phyloP scores from a whole-genome alignment of 2,329 filamentous ascomycete genomes.

The Chaetothyriales sp. region DNA sequence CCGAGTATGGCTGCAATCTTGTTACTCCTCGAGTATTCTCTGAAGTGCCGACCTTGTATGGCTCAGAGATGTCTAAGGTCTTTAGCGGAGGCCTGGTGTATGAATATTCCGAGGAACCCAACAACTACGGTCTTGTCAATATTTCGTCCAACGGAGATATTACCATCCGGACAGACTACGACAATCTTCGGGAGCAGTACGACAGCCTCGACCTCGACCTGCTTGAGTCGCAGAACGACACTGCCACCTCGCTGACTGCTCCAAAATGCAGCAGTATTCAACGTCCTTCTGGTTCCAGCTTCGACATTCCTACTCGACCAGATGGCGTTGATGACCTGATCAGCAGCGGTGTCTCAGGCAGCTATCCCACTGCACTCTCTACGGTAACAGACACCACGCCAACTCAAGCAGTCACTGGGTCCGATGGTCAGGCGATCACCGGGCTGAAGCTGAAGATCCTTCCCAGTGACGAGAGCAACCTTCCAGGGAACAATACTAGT shows the following conservation, averaged over 20 bases:
- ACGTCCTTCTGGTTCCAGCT: constrained; percentile 61
- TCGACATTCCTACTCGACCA: constrained; percentile 59
- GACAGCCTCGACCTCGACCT: constrained; percentile 56
- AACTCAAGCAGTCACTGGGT: constrained; percentile 42
- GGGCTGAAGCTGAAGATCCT: constrained; percentile 48
- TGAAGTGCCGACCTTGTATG: constrained; percentile 48
- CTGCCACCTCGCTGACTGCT: constrained; percentile 40
- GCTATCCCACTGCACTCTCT: constrained; percentile 51
- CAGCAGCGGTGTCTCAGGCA: constrained; percentile 52
- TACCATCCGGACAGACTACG: constrained; percentile 50
- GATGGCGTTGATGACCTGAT: constrained; percentile 59
- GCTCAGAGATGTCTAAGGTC: constrained; percentile 43
- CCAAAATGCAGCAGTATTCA: constrained; percentile 47
- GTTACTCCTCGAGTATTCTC: constrained; percentile 44
- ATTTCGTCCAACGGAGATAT: constrained; percentile 46
- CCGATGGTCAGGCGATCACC: constrained; percentile 45
- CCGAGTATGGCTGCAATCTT: constrained; percentile 53
- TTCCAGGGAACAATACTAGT: constrained; percentile 34
- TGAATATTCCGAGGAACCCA: constrained; percentile 36
- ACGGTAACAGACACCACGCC: constrained; percentile 44
- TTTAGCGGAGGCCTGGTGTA: constrained; percentile 46
- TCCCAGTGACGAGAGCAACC: constrained; percentile 40
- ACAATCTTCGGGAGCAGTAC: constrained; percentile 63
- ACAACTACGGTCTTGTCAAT: constrained; percentile 45
- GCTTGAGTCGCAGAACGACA: constrained; percentile 50